Base-by-base conservation (phyloP, 331 rosid genomes). In the Dryas integrifolia region DNA sequence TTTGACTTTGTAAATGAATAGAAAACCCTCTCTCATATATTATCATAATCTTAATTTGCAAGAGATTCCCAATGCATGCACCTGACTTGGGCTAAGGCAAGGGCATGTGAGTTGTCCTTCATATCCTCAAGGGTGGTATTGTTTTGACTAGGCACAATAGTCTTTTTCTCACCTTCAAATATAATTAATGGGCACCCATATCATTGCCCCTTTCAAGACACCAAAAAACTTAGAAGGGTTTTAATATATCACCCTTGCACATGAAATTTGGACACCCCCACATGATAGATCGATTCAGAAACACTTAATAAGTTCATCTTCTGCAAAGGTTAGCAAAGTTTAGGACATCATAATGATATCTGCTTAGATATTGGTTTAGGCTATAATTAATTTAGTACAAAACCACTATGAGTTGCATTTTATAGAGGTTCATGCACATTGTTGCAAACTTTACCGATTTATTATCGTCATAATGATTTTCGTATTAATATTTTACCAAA, bases 221-320 rank as follows among this genome's bases (percentile, higher is more conserved):
- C 35, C 35, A 1, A 30, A 30, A 30, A 30, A 30, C 35, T 39
- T 65, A 26, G 50, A 39, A 53, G 35, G 35, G 57, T 75, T 64
- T 15, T 44, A 70, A 72, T 67, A 64, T 67, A 51, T 39, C 9
- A 30, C 24, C 40, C 40, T 68, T 70, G 72, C 82, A 77, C 84
- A 81, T 73, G 77, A 74, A 80, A 58, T 76, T 67, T 52, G 65
- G 76, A 78, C 77, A 43, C 18, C 78, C 81, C 78, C 88, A 76
- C 73, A 83, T 72, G 76, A 79, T 67, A 72, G 82, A 83, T 41
- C 1, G 67, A 57, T 2, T 67, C 51, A 21, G 2, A 3, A 14
- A 73, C 21, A 41, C 46, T 51, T 51, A 14, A 14, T 30, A 51
- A 47, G 41, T 72, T 40, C 55, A 21, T 69, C 38, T 47, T 64